Evolutionary conservation across 768 basidiomycete genomes (phyloP).

Genomic region (Lentinus brumalis): DNA sequence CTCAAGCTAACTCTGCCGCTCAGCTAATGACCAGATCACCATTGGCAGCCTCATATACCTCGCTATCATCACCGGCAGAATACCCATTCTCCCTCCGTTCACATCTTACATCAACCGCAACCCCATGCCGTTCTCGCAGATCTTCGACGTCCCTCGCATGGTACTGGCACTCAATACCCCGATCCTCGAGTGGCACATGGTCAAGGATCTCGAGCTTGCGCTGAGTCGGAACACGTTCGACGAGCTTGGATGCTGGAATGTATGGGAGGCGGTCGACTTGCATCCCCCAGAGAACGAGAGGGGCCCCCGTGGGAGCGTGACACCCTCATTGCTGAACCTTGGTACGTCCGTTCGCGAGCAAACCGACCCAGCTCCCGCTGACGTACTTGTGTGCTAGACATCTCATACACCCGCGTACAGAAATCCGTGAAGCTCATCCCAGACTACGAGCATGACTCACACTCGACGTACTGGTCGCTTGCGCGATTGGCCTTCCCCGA

Average conservation of each 20-base stretch:
- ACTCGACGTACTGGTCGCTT: slow-evolving; percentile 33
- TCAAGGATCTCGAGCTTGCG: slow-evolving; percentile 34
- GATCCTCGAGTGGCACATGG: slow-evolving; percentile 42
- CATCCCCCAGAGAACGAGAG: slow-evolving; percentile 2
- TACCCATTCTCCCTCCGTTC: slow-evolving; percentile 42
- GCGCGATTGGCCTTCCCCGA: slow-evolving; percentile 33
- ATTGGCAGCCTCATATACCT: slow-evolving; percentile 41
- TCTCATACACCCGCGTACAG: slow-evolving; percentile 37
- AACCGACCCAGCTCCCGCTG: not conserved
- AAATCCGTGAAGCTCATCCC: slow-evolving; percentile 29
- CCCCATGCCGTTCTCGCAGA: slow-evolving; percentile 35
- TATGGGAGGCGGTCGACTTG: slow-evolving; percentile 33
- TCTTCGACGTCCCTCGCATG: slow-evolving; percentile 42
- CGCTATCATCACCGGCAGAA: slow-evolving; percentile 35
- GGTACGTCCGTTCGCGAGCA: slow-evolving; percentile 20
- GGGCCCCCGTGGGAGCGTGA: slow-evolving; percentile 25
- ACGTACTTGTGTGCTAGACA: slow-evolving; percentile 24
- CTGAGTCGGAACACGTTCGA: slow-evolving; percentile 21
- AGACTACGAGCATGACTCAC: slow-evolving; percentile 30
- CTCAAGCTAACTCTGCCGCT: not conserved
- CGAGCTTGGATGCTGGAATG: slow-evolving; percentile 43
- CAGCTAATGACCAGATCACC: slow-evolving; percentile 77
- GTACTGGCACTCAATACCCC: slow-evolving; percentile 25
- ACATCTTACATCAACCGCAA: slow-evolving; percentile 35
- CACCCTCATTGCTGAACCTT: slow-evolving; percentile 25